phyloP scores from a whole-genome alignment of 1,284 basidiomycete species.

The Naganishia liquefaciens region DNA sequence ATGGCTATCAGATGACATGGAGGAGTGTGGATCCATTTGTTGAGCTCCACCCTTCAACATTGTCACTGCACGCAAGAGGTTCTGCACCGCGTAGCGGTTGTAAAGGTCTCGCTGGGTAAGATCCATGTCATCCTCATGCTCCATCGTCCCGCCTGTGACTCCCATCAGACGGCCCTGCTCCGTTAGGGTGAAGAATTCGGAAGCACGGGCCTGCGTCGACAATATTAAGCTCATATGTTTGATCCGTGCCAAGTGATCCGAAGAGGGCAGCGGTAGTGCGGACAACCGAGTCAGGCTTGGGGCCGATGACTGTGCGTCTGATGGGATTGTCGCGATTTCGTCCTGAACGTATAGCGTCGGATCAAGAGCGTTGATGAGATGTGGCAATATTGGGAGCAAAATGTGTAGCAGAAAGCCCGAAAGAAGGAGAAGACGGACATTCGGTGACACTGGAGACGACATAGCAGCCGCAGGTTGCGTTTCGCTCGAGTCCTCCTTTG shows the following conservation, averaged over 20 bases:
- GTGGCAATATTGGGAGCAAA: conserved; percentile 49
- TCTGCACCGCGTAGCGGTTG: conserved; percentile 11
- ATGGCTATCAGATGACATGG: too few relatives aligned
- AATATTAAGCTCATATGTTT: conserved; percentile 52
- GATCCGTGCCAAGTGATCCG: conserved; percentile 30
- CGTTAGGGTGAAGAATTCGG: conserved; percentile 42
- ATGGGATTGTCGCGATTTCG: not conserved
- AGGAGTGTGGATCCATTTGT: not conserved
- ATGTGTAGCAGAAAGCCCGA: conserved; percentile 53
- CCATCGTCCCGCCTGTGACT: not conserved
- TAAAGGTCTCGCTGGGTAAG: not conserved
- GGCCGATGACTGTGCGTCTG: conserved; percentile 30
- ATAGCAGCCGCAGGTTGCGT: not conserved
- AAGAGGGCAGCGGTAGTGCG: conserved; percentile 23
- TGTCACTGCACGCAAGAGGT: not conserved
- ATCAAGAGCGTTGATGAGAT: conserved; percentile 37
- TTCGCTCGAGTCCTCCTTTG: conserved; percentile 36
- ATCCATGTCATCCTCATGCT: conserved; percentile 18
- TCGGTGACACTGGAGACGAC: conserved; percentile 37
- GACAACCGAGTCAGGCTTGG: not conserved
- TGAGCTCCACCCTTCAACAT: not conserved
- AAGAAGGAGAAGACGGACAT: conserved; percentile 51
- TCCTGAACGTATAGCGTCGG: not conserved
- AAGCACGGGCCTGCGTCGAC: conserved; percentile 50
- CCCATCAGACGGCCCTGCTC: conserved; percentile 8